A percentile compares a stretch with the other conserved stretches of the same genome.
These are phyloP conservation scores for Neurospora tetraspora DNA, from an alignment of 495 filamentous ascomycete genomes.

Conservation along the genomic window DNA sequence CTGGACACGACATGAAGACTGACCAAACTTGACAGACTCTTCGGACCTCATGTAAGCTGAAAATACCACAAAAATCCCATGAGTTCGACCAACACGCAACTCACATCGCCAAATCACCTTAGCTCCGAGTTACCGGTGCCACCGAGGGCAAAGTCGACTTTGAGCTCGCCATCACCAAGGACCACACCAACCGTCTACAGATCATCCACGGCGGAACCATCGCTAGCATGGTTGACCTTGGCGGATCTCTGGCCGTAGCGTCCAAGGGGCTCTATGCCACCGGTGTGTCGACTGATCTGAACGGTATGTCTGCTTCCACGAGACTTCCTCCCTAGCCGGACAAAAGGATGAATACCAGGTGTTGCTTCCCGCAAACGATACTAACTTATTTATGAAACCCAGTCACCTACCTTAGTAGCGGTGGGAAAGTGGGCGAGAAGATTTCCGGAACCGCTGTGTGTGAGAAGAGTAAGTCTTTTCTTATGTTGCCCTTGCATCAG, in stretches of 20 bases:
- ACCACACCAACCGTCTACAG: conserved; percentile 86
- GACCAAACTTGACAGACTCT: conserved; percentile 20
- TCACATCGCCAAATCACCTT: not conserved
- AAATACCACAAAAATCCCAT: not conserved
- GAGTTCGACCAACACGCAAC: not conserved
- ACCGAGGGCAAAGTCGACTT: conserved; percentile 74
- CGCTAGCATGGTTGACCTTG: conserved; percentile 90
- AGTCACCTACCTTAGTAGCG: conserved; percentile 88
- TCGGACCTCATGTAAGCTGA: conserved; percentile 31
- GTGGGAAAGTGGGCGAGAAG: conserved; percentile 72
- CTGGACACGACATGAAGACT: not conserved
- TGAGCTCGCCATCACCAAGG: conserved; percentile 72
- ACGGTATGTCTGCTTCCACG: conserved; percentile 43
- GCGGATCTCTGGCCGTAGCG: conserved; percentile 86
- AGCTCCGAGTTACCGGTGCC: conserved; percentile 72
- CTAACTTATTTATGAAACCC: conserved; percentile 1
- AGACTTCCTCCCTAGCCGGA: not conserved
- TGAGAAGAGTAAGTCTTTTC: conserved; percentile 62
- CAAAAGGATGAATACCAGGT: not conserved
- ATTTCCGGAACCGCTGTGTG: conserved; percentile 61
- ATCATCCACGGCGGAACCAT: conserved; percentile 94
- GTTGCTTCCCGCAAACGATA: not conserved
- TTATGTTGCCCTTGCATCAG: not conserved
- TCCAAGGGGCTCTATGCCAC: conserved; percentile 81
- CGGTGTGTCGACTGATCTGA: conserved; percentile 88